Conservation (phyloP, 2,329 filamentous ascomycete species). For the Cadophora gregata region DNA sequence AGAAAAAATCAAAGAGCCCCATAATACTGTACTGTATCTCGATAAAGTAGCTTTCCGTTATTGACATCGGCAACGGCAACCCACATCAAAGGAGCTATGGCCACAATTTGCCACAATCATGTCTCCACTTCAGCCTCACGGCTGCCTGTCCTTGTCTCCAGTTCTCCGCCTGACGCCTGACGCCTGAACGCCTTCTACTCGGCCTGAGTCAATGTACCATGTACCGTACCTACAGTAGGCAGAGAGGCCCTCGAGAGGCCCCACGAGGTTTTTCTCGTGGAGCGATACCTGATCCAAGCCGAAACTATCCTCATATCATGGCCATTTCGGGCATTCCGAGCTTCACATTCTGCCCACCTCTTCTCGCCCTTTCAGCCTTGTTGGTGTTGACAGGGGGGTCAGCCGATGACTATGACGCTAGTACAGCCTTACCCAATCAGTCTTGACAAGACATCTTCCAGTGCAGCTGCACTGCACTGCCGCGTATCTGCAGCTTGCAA, state of each 20-base stretch:
- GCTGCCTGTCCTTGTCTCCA: slow-evolving; percentile 1
- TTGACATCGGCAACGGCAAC: not conserved
- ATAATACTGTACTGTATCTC: not conserved
- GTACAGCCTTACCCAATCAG: slow-evolving; percentile 26
- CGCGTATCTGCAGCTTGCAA: slow-evolving; percentile 11
- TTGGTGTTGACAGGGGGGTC: slow-evolving; percentile 6
- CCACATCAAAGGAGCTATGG: slow-evolving; percentile 9
- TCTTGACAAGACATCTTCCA: slow-evolving; percentile 10
- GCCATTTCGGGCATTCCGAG: slow-evolving; percentile 25
- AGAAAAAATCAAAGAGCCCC: not conserved
- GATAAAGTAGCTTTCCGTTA: no score
- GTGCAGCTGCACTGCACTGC: slow-evolving; percentile 20
- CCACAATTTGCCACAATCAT: slow-evolving; percentile 7
- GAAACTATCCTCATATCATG: not conserved
- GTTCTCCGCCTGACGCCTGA: not conserved
- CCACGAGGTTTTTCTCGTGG: not conserved
- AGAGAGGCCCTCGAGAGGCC: slow-evolving; percentile 18
- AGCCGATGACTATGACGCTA: slow-evolving; percentile 8
- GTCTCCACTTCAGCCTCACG: slow-evolving; percentile 12
- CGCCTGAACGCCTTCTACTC: slow-evolving; percentile 9
- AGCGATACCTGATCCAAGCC: not conserved
- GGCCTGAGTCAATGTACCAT: slow-evolving; percentile 23
- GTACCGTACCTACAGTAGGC: not conserved
- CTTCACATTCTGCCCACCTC: not conserved
- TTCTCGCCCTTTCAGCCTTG: slow-evolving; percentile 22